Conservation (phyloP, 164 flowering plant genomes). For the Dillenia suffruticosa region DNA sequence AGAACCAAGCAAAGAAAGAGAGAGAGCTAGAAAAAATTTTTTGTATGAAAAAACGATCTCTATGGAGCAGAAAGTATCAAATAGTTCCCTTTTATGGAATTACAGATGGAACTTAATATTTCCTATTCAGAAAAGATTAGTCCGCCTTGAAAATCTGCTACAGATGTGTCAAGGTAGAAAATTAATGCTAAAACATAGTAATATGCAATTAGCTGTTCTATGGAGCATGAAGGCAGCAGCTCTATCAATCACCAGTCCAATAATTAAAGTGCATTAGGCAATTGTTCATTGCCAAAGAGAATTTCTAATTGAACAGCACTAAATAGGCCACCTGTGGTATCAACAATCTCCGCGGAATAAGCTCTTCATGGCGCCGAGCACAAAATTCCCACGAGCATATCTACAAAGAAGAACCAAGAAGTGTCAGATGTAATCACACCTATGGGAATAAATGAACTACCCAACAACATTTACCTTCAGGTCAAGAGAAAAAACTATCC, state of each 20-base stretch:
- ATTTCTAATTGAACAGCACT: background rate
- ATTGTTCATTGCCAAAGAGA: background rate
- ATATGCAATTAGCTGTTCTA: background rate
- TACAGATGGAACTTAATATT: no score
- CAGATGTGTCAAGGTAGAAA: background rate
- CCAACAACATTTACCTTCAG: slow-evolving; percentile 55
- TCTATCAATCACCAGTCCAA: background rate
- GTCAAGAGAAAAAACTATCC: slow-evolving; percentile 90
- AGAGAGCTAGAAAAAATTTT: no score
- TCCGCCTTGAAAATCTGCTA: no score
- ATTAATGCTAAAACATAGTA: background rate
- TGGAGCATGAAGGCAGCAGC: background rate
- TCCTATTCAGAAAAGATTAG: no score
- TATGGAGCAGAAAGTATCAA: no score
- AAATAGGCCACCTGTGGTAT: slow-evolving; percentile 68
- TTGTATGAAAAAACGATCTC: no score
- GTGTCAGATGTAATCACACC: background rate
- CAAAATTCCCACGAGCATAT: slow-evolving; percentile 99
- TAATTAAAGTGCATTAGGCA: no score
- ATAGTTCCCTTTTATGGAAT: no score
- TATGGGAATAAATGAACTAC: background rate
- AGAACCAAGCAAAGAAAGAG: no score
- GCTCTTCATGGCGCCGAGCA: slow-evolving; percentile 99
- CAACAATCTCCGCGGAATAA: slow-evolving; percentile 80
- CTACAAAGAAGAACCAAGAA: slow-evolving; percentile 25